Evolutionary conservation across 2,329 filamentous ascomycete species (phyloP), one percentile per base, ranked within the genome.

Genomic region (Claviceps africana): DNA sequence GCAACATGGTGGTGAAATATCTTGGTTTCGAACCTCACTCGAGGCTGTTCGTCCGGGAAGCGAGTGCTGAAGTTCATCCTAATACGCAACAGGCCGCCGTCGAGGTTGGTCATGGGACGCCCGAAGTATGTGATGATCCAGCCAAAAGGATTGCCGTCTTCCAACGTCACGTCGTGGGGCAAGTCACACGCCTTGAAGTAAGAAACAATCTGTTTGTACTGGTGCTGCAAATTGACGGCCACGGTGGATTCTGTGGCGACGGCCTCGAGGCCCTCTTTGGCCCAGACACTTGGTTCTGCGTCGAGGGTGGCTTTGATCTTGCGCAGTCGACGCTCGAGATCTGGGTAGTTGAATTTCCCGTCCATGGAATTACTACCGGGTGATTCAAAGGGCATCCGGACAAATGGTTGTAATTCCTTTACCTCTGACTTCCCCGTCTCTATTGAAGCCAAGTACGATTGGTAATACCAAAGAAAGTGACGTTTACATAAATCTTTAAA

Each of bases 401-500:
- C 67, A 61, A 98, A 97, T 0, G 64, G 56, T 39, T 79, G 70
- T 2, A 79, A 78, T 54, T 84, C 80, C 55, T 77, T 76, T 52
- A 83, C 78, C 58, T 86, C 80, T 28, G 71, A 66, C 59, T 74
- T 77, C 30, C 83, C 85, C 54, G 81, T 76, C 39, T 81, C 74
- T 50, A 95, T 82, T 1, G 84, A 77, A 3, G 77, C 72, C 22
- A 93, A 72, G 62, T 97, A 97, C 3, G 86, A 86, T 58, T 94
- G 86, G 65, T 87, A 95, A 69, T 97, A 97, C 93, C 93, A 97
- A 15, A 97, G 72, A 64, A 97, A 96, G 1, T 90, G 82, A 39
- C 86, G 82, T 68, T 97, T 97, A 74, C 85, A 87, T 5, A 95
- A 73, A 62, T 97, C 91, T 58, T 82, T 84, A 70, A 97, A 97